A percentile compares a stretch with the other conserved stretches of the same genome.
phyloP scores from a whole-genome alignment of 2,329 filamentous ascomycete genomes.

The Fusarium agapanthi region DNA sequence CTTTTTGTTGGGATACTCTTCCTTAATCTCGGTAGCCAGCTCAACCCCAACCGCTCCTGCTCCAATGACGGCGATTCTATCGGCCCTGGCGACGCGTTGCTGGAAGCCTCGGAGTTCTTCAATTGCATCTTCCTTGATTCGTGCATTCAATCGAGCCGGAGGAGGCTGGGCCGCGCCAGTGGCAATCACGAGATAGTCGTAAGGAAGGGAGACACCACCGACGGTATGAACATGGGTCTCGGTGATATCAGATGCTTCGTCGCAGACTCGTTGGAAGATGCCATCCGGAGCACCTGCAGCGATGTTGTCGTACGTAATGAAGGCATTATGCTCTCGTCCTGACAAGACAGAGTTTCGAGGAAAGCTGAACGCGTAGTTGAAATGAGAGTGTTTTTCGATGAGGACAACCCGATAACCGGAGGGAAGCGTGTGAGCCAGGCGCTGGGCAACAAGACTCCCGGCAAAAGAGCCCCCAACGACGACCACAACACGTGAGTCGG shows the following conservation, averaged over 20 bases:
- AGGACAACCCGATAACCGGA: conserved; percentile 24
- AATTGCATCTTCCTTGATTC: neutral
- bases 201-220: neutral
- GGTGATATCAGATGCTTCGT: neutral
- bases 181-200: conserved; percentile 17
- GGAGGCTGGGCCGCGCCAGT: conserved; percentile 28
- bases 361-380: conserved; percentile 23
- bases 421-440: conserved; percentile 2
- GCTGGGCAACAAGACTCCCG: conserved; percentile 10
- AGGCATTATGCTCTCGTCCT: neutral
- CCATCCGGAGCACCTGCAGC: neutral
- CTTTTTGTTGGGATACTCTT: conserved; percentile 1
- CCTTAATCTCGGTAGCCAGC: conserved; percentile 14
- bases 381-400: conserved; percentile 28
- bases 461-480: conserved; percentile 27
- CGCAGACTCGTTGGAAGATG: conserved; percentile 7
- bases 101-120: conserved; percentile 4
- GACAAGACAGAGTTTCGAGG: conserved; percentile 21
- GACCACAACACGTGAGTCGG: conserved; percentile 14
- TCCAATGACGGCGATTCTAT: conserved; percentile 7
- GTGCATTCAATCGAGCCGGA: conserved; percentile 4
- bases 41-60: conserved; percentile 25
- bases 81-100: neutral
- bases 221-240: neutral
- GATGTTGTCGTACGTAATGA: conserved; percentile 18